Base-by-base conservation (phyloP, 2,329 filamentous ascomycete species). In the Pestalotiopsis sp. region DNA sequence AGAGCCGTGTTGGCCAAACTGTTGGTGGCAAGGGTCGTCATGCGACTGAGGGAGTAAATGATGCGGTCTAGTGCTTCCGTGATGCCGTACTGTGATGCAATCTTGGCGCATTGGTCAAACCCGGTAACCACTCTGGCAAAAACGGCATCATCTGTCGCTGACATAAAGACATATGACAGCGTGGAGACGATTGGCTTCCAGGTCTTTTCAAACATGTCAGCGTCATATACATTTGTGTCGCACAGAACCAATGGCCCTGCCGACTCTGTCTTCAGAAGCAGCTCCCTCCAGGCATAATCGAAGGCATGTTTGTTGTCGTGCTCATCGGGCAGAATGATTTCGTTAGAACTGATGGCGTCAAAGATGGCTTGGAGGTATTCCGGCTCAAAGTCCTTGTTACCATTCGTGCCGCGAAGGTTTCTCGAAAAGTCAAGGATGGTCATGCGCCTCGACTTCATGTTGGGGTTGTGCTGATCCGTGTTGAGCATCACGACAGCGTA, bases 401-500 rank as follows among this genome's bases (percentile, higher is more conserved):
- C 90, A 75, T 99, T 99, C 41, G 96, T 92, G 12, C 95, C 95
- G 56, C 95, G 89, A n/a, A 99, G 82, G 77, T 99, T 98, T 71
- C 90, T 91, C 0, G 93, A 87, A 78, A 99, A 99, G 74, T 95
- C 92, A 67, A 90, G 86, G 57, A 91, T 86, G 1, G 90, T 90
- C 96, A 99, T 99, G 56, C 95, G 93, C 76, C 92, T 93, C 74
- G 90, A 85, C 73, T 90, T 94, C 71, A 98, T 81, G 74, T 98
- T 98, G 0, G 94, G 95, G 76, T 97, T 99, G 80, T 98, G 96
- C 75, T 97, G 92, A 77, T 99, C 96, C 1, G 95, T 98, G 77
- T 99, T 99, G 68, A 99, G 84, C 89, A 99, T 94, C 79, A 99
- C 97, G 75, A 98, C 97, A 49, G 95, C 96, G 78, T 99, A 99